A percentile compares a stretch with the other conserved stretches of the same genome.
phyloP scores from a whole-genome alignment of 2,329 filamentous ascomycete genomes.

The Alternaria gaisen region DNA sequence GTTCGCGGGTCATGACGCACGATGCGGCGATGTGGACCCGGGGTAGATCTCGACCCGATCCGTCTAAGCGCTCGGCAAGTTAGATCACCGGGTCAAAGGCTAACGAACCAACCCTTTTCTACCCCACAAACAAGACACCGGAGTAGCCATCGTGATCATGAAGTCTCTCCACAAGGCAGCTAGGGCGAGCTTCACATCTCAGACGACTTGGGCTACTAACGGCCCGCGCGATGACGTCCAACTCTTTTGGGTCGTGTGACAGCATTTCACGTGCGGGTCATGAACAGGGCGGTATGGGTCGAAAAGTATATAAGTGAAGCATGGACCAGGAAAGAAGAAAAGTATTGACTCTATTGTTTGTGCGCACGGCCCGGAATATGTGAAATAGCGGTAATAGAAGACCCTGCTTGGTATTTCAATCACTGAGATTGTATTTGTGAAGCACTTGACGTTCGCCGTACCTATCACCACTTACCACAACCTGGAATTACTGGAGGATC shows the following conservation, averaged over 20 bases:
- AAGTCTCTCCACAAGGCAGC: background rate
- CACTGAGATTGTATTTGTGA: background rate
- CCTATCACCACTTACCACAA: background rate
- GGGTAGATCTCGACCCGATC: conserved; percentile 1
- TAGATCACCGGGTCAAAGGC: conserved; percentile 6
- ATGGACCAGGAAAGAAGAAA: background rate
- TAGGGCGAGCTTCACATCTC: background rate
- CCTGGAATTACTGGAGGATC: background rate
- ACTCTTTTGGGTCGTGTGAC: background rate
- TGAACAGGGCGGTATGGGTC: background rate
- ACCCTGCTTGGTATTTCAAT: background rate
- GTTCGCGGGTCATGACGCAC: conserved; percentile 5
- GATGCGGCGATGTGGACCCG: conserved; percentile 1
- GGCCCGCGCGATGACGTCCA: background rate
- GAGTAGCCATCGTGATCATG: background rate
- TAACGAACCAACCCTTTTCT: conserved; percentile 2
- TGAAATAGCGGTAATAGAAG: background rate
- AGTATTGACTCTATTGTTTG: background rate
- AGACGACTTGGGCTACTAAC: background rate
- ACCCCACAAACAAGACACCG: conserved; percentile 5
- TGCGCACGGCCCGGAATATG: background rate
- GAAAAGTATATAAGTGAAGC: background rate
- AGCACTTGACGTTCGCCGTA: background rate
- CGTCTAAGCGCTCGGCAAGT: background rate
- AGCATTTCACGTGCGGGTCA: background rate